Conservation (phyloP, 345 rosid genomes). For the Euclidium syriacum region DNA sequence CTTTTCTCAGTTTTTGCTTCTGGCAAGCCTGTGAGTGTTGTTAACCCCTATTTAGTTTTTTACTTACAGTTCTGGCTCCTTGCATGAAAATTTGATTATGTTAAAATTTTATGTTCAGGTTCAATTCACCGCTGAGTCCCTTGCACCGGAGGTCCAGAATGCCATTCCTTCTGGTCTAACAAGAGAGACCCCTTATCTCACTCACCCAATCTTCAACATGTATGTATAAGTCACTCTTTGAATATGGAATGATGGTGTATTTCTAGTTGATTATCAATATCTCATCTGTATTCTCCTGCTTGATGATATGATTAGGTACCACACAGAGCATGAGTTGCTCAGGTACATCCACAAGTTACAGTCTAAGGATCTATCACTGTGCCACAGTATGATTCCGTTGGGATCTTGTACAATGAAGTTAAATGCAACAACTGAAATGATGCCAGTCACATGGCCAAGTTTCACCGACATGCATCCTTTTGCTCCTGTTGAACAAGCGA, state of each 20-base stretch:
- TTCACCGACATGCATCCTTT: conserved; percentile 92
- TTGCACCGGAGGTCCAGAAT: conserved; percentile 73
- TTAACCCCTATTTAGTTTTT: conserved; percentile 10
- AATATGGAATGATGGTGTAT: conserved; percentile 13
- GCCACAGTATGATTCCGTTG: conserved; percentile 99
- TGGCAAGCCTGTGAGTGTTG: conserved; percentile 73
- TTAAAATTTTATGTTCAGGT: conserved; percentile 43
- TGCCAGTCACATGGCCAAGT: conserved; percentile 92
- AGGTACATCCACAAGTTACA: conserved; percentile 72
- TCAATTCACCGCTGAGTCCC: conserved; percentile 75
- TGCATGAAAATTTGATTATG: conserved; percentile 6
- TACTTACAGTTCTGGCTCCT: background rate
- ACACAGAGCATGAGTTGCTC: conserved; percentile 93
- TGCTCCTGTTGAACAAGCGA: conserved; percentile 75
- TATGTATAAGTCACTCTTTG: conserved; percentile 28
- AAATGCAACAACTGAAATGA: conserved; percentile 97
- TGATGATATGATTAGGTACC: conserved; percentile 48
- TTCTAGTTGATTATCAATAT: conserved; percentile 19
- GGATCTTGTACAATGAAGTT: conserved; percentile 99
- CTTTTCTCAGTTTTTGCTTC: conserved; percentile 71
- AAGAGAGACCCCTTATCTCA: conserved; percentile 76
- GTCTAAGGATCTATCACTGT: conserved; percentile 89
- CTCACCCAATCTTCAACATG: conserved; percentile 85
- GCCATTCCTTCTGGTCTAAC: conserved; percentile 63
- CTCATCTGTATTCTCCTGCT: conserved; percentile 9